These are phyloP conservation scores for Torulaspora maleeae DNA, from an alignment of 805 yeast genomes.

Conservation along the genomic window DNA sequence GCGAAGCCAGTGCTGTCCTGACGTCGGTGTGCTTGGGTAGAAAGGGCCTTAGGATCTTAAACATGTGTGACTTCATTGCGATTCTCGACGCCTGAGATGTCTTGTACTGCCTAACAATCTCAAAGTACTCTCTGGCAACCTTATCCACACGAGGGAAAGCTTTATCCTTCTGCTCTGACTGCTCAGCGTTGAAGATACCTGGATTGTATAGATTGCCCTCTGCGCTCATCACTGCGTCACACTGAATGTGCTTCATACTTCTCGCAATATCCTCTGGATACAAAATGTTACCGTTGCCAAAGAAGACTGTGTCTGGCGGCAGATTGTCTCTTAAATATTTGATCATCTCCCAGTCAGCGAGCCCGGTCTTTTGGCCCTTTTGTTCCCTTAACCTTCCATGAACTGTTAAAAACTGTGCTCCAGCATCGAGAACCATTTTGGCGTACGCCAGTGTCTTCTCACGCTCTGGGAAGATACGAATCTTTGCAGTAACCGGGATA, in stretches of 20 bases:
- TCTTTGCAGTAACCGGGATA: constrained; percentile 92
- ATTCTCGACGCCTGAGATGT: constrained; percentile 60
- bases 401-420: constrained; percentile 91
- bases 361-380: constrained; percentile 95
- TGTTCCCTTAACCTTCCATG: constrained; percentile 96
- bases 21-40: constrained; percentile 71
- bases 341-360: constrained; percentile 88
- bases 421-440: constrained; percentile 80
- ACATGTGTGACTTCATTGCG: constrained; percentile 90
- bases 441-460: constrained; percentile 85
- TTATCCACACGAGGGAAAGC: constrained; percentile 83
- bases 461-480: constrained; percentile 80
- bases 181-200: constrained; percentile 57
- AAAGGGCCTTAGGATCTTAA: constrained; percentile 80
- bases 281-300: constrained; percentile 91
- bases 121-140: constrained; percentile 80
- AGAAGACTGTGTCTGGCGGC: constrained; percentile 75
- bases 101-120: constrained; percentile 53
- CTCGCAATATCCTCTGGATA: constrained; percentile 79
- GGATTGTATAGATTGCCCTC: constrained; percentile 95
- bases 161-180: constrained; percentile 47
- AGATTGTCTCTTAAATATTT: constrained; percentile 72
- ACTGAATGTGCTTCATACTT: constrained; percentile 56
- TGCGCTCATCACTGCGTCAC: constrained; percentile 96
- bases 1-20: constrained; percentile 62